These are phyloP conservation scores for Letharia lupina DNA, from an alignment of 495 filamentous ascomycete species.

Conservation along the genomic window DNA sequence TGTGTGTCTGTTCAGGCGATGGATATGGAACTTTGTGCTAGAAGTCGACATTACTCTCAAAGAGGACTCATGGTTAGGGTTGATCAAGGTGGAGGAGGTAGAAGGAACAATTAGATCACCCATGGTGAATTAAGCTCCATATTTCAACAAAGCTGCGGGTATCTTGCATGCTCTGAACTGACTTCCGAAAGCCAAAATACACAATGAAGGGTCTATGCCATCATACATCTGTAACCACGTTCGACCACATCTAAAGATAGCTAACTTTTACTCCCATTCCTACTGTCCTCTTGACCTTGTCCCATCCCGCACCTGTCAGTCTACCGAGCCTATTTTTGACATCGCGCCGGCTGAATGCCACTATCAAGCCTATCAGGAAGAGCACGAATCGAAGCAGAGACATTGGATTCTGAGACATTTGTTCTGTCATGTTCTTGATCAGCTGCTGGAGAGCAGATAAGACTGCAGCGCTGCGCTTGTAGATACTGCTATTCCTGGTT, in stretches of 20 bases:
- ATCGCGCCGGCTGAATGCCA: constrained; percentile 65
- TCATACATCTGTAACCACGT: background rate
- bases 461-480: constrained; percentile 41
- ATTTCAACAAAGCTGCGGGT: background rate
- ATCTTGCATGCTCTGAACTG: background rate
- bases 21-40: background rate
- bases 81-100: background rate
- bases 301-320: constrained; percentile 63
- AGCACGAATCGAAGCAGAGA: constrained; percentile 64
- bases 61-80: background rate
- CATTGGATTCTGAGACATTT: constrained; percentile 63
- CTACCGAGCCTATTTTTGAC: constrained; percentile 66
- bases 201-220: background rate
- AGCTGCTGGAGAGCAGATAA: constrained; percentile 50
- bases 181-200: background rate
- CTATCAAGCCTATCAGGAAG: constrained; percentile 72
- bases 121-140: background rate
- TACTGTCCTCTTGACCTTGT: constrained; percentile 73
- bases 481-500: constrained; percentile 36
- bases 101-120: background rate
- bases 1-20: background rate
- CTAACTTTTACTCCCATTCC: constrained; percentile 98
- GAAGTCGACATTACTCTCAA: background rate
- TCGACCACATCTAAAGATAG: constrained; percentile 56
- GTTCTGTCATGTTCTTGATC: constrained; percentile 51